These are phyloP conservation scores for Aspergillus biplanus DNA, from an alignment of 495 filamentous ascomycete genomes.

Conservation along the genomic window DNA sequence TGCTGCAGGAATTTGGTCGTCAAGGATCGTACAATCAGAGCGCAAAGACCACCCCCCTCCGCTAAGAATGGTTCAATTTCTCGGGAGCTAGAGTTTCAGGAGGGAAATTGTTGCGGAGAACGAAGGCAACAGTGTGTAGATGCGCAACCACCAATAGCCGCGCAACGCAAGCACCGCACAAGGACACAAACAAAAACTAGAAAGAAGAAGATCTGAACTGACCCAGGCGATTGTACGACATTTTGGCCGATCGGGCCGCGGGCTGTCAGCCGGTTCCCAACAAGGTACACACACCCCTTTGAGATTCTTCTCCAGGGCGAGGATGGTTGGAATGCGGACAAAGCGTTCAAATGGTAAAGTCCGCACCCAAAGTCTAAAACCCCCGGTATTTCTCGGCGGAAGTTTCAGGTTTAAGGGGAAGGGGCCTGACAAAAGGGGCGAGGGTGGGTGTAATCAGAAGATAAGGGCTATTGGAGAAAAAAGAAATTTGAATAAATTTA, in stretches of 20 bases:
- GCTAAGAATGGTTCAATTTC: constrained; percentile 9
- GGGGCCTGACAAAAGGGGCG: background rate
- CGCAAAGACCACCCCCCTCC: background rate
- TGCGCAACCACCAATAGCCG: constrained; percentile 23
- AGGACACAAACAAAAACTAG: constrained; percentile 12
- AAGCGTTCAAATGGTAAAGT: constrained; percentile 18
- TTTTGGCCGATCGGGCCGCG: constrained; percentile 30
- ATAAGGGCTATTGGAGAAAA: constrained; percentile 2
- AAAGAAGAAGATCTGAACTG: constrained; percentile 43
- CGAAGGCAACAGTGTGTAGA: constrained; percentile 18
- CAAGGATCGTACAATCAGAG: background rate
- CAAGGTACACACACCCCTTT: constrained; percentile 28
- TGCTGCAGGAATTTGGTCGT: constrained; percentile 4
- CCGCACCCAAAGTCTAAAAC: constrained; percentile 7
- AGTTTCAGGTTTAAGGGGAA: background rate
- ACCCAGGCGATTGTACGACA: constrained; percentile 75
- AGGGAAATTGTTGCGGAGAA: constrained; percentile 28
- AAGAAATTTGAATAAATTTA: background rate
- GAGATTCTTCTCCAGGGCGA: constrained; percentile 28
- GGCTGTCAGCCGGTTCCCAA: constrained; percentile 28
- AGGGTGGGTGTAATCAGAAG: background rate
- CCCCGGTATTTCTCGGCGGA: constrained; percentile 4
- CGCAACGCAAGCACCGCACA: constrained; percentile 14
- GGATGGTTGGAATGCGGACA: constrained; percentile 37
- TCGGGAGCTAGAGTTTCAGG: constrained; percentile 29